Conservation (phyloP, 2,329 filamentous ascomycete genomes). For the Penicillium capsulatum region DNA sequence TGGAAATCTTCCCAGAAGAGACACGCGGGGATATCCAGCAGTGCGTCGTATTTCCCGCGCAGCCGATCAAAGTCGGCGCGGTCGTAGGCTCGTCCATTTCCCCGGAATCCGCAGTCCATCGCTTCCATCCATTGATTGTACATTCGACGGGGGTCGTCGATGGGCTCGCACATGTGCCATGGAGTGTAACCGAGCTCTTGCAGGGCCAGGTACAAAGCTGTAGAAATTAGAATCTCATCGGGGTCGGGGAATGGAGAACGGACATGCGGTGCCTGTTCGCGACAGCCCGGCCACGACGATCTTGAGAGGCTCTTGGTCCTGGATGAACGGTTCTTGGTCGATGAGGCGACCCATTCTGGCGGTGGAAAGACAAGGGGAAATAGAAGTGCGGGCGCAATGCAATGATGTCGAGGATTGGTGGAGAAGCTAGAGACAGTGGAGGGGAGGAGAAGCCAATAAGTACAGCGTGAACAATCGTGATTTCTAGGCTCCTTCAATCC, state of each 20-base stretch:
- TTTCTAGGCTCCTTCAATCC: too few species aligned
- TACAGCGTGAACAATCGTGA: too few species aligned
- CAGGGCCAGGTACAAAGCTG: constrained; percentile 6
- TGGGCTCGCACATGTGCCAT: constrained; percentile 9
- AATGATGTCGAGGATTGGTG: too few species aligned
- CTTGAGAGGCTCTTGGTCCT: constrained; percentile 3
- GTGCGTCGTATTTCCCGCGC: constrained; percentile 5
- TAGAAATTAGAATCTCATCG: not conserved
- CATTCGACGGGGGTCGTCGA: constrained; percentile 5
- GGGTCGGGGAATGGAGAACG: not conserved
- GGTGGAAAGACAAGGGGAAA: not conserved
- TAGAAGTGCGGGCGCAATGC: too few species aligned
- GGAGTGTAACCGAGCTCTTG: constrained; percentile 9
- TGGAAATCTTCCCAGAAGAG: constrained; percentile 9
- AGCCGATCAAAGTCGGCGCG: constrained; percentile 6
- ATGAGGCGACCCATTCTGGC: constrained; percentile 1
- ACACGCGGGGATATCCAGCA: constrained; percentile 7
- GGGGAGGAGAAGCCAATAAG: too few species aligned
- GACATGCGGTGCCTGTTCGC: constrained; percentile 7
- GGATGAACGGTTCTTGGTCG: constrained; percentile 1
- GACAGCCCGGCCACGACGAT: constrained; percentile 7
- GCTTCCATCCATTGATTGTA: constrained; percentile 9
- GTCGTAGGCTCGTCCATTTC: not conserved
- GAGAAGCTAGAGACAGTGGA: too few species aligned
- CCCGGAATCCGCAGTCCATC: constrained; percentile 6